Evolutionary conservation across 495 filamentous ascomycete genomes (phyloP).

Genomic region (Penicillium diatomitis): DNA sequence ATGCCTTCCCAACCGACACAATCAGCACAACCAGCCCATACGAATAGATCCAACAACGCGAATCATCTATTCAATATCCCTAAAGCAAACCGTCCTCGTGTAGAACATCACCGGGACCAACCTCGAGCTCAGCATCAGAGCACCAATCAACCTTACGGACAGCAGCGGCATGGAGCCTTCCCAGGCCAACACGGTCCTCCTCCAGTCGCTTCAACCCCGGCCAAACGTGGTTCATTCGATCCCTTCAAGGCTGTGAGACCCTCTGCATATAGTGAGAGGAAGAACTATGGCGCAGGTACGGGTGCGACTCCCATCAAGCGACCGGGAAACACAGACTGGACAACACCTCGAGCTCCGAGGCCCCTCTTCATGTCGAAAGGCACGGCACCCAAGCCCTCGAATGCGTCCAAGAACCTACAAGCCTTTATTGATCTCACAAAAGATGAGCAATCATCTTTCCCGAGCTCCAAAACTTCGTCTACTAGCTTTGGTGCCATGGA

Average conservation of each 20-base stretch:
- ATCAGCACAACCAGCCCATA: slow-evolving; percentile 29
- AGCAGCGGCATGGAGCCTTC: slow-evolving; percentile 5
- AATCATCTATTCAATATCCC: slow-evolving; percentile 45
- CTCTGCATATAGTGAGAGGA: slow-evolving; percentile 27
- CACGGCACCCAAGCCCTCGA: slow-evolving; percentile 22
- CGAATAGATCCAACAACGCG: slow-evolving; percentile 19
- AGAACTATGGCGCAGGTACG: background rate
- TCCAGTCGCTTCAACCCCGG: slow-evolving; percentile 10
- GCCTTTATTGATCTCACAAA: slow-evolving; percentile 39
- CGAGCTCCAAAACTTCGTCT: background rate
- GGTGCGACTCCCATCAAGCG: slow-evolving; percentile 36
- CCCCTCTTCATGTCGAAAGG: slow-evolving; percentile 37
- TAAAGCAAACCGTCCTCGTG: slow-evolving; percentile 35
- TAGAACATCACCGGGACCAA: slow-evolving; percentile 39
- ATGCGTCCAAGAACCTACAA: slow-evolving; percentile 29
- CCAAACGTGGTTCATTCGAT: slow-evolving; percentile 25
- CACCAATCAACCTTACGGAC: slow-evolving; percentile 9
- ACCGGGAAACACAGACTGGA: slow-evolving; percentile 34
- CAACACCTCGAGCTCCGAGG: slow-evolving; percentile 29
- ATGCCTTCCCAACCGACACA: slow-evolving; percentile 13
- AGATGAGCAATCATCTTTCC: slow-evolving; percentile 11
- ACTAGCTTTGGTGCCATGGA: slow-evolving; percentile 39
- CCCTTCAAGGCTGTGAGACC: slow-evolving; percentile 37
- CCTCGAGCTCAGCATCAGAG: slow-evolving; percentile 13
- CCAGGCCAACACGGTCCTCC: slow-evolving; percentile 14